These are phyloP conservation scores for Fraxinus albicans DNA, from an alignment of 305 asterid genomes.

Conservation along the genomic window DNA sequence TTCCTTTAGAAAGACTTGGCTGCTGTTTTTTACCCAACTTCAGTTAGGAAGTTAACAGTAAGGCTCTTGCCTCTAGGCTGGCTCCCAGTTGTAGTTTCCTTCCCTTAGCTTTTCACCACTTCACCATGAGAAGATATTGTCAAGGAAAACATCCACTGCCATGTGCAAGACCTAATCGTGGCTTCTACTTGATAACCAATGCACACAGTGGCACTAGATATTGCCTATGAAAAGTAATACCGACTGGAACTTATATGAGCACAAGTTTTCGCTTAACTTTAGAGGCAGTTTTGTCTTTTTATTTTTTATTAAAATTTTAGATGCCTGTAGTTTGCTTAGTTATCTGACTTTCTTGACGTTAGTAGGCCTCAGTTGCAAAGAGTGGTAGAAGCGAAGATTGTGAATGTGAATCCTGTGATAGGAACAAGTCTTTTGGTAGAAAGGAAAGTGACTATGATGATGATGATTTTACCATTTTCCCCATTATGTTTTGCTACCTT, in stretches of 20 bases:
- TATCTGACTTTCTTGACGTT: not conserved
- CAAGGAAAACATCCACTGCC: not conserved
- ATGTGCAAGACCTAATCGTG: not conserved
- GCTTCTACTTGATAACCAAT: not conserved
- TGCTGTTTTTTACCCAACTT: not conserved
- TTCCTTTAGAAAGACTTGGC: not conserved
- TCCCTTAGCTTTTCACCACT: not conserved
- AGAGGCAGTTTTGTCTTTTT: not conserved
- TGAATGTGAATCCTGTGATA: not conserved
- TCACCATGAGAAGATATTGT: not conserved
- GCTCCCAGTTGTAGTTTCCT: not conserved
- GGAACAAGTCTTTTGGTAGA: not conserved
- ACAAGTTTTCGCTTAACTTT: not conserved
- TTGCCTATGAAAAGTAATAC: not conserved
- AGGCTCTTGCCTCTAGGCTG: not conserved
- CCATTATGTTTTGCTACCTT: not conserved
- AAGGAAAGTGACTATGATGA: not conserved
- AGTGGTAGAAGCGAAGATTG: not conserved
- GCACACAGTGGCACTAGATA: not conserved
- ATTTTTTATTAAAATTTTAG: not conserved
- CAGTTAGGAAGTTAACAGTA: not conserved
- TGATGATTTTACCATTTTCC: not conserved
- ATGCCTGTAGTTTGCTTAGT: not conserved
- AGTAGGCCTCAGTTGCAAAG: not conserved
- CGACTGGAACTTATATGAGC: not conserved